Percentiles rank a stretch among this genome's conserved stretches.
Conservation (phyloP, 2,329 filamentous ascomycete species). For the Dothideomycetes sp. region DNA sequence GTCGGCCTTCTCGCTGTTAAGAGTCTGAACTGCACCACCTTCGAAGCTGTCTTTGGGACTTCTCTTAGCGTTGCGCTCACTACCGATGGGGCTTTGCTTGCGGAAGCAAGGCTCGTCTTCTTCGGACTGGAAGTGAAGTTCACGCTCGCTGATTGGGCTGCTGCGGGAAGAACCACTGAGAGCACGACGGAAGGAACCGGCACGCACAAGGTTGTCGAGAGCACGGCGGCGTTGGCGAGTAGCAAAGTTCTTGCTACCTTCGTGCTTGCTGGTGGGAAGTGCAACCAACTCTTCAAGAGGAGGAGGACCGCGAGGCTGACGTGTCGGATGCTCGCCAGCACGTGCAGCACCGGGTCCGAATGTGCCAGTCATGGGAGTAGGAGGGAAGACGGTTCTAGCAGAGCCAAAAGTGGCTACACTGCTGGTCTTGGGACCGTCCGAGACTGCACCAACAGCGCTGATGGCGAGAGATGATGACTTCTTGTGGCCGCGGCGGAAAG, state of each 20-base stretch:
- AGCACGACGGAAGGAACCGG: slow-evolving; percentile 73
- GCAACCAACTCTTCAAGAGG: slow-evolving; percentile 81
- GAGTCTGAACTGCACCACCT: slow-evolving; percentile 53
- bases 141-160: slow-evolving; percentile 73
- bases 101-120: slow-evolving; percentile 65
- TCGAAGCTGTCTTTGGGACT: slow-evolving; percentile 26
- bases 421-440: slow-evolving; percentile 63
- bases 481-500: slow-evolving; percentile 91
- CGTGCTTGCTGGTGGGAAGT: slow-evolving; percentile 84
- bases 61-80: slow-evolving; percentile 30
- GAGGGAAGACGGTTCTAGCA: slow-evolving; percentile 49
- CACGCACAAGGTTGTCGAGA: slow-evolving; percentile 82
- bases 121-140: slow-evolving; percentile 57
- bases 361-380: slow-evolving; percentile 69
- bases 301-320: slow-evolving; percentile 87
- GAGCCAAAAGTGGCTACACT: slow-evolving; percentile 39
- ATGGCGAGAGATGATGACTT: slow-evolving; percentile 58
- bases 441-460: slow-evolving; percentile 45
- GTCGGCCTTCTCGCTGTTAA: slow-evolving; percentile 26
- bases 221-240: slow-evolving; percentile 86
- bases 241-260: slow-evolving; percentile 95
- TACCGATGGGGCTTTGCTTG: slow-evolving; percentile 32
- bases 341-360: slow-evolving; percentile 90
- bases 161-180: slow-evolving; percentile 56
- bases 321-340: slow-evolving; percentile 86